Conservation (phyloP, 192 early-diverging fungal species). For the Linnemannia hyalina region DNA sequence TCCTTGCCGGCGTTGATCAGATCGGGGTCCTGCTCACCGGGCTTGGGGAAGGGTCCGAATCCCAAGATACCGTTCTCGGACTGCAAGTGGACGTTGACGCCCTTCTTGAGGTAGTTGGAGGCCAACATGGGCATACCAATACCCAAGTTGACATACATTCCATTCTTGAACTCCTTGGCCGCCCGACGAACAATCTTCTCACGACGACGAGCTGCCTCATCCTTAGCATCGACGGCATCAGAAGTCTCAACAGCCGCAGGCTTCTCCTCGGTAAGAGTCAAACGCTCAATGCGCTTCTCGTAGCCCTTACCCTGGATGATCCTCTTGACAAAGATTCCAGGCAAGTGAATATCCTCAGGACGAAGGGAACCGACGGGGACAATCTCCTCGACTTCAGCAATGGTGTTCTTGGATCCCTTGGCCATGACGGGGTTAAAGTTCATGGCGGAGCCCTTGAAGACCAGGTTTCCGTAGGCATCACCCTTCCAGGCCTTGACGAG, state of each 20-base stretch:
- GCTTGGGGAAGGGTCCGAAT: slow-evolving; percentile 80
- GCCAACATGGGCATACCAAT: slow-evolving; percentile 87
- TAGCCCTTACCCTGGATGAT: slow-evolving; percentile 77
- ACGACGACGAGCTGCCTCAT: slow-evolving; percentile 57
- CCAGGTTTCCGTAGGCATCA: slow-evolving; percentile 80
- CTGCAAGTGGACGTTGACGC: slow-evolving; percentile 81
- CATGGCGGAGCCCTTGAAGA: slow-evolving; percentile 77
- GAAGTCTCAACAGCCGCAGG: slow-evolving; percentile 32
- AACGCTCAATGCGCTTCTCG: slow-evolving; percentile 81
- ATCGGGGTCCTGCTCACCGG: slow-evolving; percentile 80
- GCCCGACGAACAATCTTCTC: slow-evolving; percentile 82
- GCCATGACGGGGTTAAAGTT: slow-evolving; percentile 88
- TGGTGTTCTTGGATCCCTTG: slow-evolving; percentile 78
- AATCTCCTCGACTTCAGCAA: slow-evolving; percentile 86
- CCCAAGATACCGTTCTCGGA: slow-evolving; percentile 86
- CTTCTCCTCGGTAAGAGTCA: slow-evolving; percentile 65
- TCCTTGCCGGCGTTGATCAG: slow-evolving; percentile 89
- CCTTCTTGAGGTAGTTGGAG: slow-evolving; percentile 78
- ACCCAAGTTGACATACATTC: slow-evolving; percentile 81
- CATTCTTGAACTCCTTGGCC: slow-evolving; percentile 82
- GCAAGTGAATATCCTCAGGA: slow-evolving; percentile 81
- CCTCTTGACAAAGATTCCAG: slow-evolving; percentile 80
- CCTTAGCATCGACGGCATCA: slow-evolving; percentile 44
- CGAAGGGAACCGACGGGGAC: slow-evolving; percentile 76
- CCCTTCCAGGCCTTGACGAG: slow-evolving; percentile 91